Conservation (phyloP, 192 early-diverging fungal species). For the Coemansia sp. region DNA sequence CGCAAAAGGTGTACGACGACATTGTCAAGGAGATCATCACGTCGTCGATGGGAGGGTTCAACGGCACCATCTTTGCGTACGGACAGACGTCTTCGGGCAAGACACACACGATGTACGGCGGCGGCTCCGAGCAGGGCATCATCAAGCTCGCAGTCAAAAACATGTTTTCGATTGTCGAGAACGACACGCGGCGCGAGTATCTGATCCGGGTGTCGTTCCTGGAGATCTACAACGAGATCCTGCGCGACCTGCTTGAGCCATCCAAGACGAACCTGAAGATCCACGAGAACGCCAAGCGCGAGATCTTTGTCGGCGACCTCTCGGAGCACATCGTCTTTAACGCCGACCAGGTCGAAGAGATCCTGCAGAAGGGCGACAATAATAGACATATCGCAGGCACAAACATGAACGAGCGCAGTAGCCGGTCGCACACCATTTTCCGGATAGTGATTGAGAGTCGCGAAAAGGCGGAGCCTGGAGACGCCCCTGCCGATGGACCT, state of each 20-base stretch:
- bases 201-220: constrained; percentile 93
- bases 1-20: constrained; percentile 43
- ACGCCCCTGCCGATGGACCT: background rate
- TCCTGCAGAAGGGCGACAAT: constrained; percentile 70
- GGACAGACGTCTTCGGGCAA: constrained; percentile 97
- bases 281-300: constrained; percentile 68
- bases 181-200: constrained; percentile 66
- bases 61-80: constrained; percentile 98
- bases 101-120: constrained; percentile 73
- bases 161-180: constrained; percentile 55
- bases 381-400: constrained; percentile 88
- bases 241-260: constrained; percentile 86
- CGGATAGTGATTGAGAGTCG: constrained; percentile 86
- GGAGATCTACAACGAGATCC: constrained; percentile 96
- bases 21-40: constrained; percentile 56
- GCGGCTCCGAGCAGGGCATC: constrained; percentile 59
- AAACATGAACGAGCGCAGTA: constrained; percentile 88
- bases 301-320: constrained; percentile 62
- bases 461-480: constrained; percentile 34
- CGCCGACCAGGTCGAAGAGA: constrained; percentile 62
- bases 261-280: constrained; percentile 82
- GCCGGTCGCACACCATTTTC: constrained; percentile 95
- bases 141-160: constrained; percentile 63
- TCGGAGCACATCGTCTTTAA: constrained; percentile 63
- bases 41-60: constrained; percentile 86